Evolutionary conservation across 371 early-diverging fungal species (phyloP).

Genomic region (Circinella umbellata): DNA sequence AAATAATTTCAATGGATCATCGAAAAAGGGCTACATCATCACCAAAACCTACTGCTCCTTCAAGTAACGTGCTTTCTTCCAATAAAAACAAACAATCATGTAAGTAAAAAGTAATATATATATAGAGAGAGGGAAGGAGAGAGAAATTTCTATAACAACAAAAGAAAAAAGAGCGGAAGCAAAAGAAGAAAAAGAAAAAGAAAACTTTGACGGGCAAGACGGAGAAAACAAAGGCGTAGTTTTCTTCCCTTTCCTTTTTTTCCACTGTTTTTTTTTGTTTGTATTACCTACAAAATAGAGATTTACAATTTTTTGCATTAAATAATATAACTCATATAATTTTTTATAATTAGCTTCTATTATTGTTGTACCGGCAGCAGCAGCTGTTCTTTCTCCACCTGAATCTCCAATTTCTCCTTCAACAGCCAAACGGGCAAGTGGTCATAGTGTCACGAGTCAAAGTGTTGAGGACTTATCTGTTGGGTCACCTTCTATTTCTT

Average conservation of each 20-base stretch:
- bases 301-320: neutral
- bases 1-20: neutral
- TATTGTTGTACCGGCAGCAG: conserved; percentile 6
- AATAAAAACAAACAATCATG: conserved; percentile 3
- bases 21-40: neutral
- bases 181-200: no score
- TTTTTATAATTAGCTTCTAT: neutral
- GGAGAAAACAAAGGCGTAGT: neutral
- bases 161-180: no score
- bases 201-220: no score
- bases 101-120: neutral
- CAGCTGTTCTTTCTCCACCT: conserved; percentile 1
- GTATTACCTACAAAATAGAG: neutral
- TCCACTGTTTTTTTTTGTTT: neutral
- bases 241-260: neutral
- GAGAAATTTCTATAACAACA: no score
- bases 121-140: no score
- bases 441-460: conserved; percentile 1
- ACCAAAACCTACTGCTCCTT: neutral
- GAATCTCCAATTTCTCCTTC: neutral
- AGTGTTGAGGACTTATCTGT: conserved; percentile 5
- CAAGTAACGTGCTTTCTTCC: neutral
- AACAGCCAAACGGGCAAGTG: neutral
- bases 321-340: neutral
- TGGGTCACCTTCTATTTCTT: neutral